Percentiles rank a stretch among this genome's conserved stretches.
These are phyloP conservation scores for Colletotrichum siamense DNA, from an alignment of 2,329 filamentous ascomycete species.

Conservation along the genomic window DNA sequence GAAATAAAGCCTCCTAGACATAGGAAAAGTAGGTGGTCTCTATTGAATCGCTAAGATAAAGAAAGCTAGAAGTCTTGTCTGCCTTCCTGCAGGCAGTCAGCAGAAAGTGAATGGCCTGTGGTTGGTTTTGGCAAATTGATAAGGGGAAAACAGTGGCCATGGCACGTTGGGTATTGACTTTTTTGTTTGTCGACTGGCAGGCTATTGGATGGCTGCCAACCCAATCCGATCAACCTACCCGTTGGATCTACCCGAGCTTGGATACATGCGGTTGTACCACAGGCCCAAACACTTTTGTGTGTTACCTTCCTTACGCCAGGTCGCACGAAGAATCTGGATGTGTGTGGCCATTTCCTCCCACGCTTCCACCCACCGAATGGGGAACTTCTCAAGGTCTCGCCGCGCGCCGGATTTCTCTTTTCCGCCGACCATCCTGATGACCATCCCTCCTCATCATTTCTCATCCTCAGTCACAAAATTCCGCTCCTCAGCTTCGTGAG, in stretches of 20 bases:
- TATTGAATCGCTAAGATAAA: background rate
- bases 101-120: background rate
- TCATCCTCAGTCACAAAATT: too few species aligned
- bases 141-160: background rate
- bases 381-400: background rate
- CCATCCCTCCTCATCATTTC: too few species aligned
- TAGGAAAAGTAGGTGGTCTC: rapidly evolving
- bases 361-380: background rate
- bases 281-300: background rate
- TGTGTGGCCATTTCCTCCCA: background rate
- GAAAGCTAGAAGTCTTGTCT: background rate
- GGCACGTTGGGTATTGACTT: background rate
- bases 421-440: too few species aligned
- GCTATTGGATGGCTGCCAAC: background rate
- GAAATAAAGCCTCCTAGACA: background rate
- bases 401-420: too few species aligned
- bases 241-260: too few species aligned
- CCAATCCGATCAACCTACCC: background rate
- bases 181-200: background rate
- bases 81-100: background rate
- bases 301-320: background rate
- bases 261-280: too few species aligned
- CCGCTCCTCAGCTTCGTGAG: too few species aligned
- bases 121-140: background rate
- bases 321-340: background rate